Conservation (phyloP, 2,329 filamentous ascomycete genomes). For the Pseudogymnoascus sp. region DNA sequence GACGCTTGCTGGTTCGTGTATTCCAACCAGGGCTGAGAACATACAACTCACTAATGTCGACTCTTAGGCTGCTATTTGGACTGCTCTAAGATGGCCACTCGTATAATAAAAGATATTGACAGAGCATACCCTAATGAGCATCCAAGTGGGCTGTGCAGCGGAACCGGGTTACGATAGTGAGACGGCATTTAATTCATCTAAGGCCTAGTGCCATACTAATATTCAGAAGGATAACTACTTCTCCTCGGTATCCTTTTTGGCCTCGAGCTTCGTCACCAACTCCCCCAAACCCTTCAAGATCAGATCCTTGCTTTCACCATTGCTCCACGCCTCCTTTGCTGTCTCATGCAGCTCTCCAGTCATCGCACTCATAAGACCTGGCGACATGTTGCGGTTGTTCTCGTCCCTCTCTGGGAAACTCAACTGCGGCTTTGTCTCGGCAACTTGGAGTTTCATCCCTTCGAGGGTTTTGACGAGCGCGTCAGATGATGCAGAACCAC, state of each 20-base stretch:
- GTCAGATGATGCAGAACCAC: conserved; percentile 31
- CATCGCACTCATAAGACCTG: background rate
- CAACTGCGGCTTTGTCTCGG: conserved; percentile 28
- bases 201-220: background rate
- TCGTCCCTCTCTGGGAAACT: conserved; percentile 20
- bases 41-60: background rate
- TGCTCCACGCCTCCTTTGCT: background rate
- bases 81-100: background rate
- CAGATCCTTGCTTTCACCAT: background rate
- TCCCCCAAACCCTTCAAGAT: background rate
- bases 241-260: background rate
- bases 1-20: conserved; percentile 1
- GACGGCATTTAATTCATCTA: background rate
- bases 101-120: background rate
- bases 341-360: background rate
- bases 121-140: background rate
- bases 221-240: background rate
- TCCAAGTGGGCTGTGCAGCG: background rate
- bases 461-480: conserved; percentile 24
- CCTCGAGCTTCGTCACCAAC: background rate
- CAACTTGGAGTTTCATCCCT: conserved; percentile 27
- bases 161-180: background rate
- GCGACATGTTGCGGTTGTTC: conserved; percentile 4
- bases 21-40: background rate
- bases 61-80: background rate